A percentile compares a stretch with the other conserved stretches of the same genome.
Conservation (phyloP, 192 early-diverging fungal genomes). For the Physocladia obscura region DNA sequence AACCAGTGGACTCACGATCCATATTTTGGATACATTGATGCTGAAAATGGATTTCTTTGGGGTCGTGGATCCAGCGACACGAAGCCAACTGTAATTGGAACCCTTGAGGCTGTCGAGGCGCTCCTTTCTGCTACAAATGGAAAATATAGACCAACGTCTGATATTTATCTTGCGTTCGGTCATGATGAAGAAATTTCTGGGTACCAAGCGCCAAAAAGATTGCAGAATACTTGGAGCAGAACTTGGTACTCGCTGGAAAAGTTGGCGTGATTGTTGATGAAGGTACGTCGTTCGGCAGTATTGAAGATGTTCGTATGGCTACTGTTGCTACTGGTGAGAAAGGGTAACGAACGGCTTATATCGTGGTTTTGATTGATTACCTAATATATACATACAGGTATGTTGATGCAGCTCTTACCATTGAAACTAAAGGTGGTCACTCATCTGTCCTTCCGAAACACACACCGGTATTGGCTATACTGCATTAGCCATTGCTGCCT, state of each 20-base stretch:
- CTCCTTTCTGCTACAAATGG: constrained; percentile 26
- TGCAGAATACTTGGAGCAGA: constrained; percentile 6
- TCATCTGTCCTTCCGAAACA: constrained; percentile 38
- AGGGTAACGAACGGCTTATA: too few species aligned
- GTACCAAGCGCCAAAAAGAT: constrained; percentile 11
- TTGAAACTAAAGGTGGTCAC: constrained; percentile 36
- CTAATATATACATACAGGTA: too few species aligned
- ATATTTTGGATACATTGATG: constrained; percentile 22
- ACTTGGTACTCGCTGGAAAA: constrained; percentile 10
- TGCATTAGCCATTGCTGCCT: constrained; percentile 4
- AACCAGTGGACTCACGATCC: constrained; percentile 42
- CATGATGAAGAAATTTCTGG: constrained; percentile 47
- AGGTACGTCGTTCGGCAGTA: constrained; percentile 20
- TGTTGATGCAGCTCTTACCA: constrained; percentile 25
- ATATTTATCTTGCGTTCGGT: constrained; percentile 40
- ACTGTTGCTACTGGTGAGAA: constrained; percentile 35
- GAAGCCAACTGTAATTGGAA: constrained; percentile 5
- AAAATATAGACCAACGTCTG: constrained; percentile 19
- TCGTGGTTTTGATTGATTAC: too few species aligned
- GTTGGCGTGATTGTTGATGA: constrained; percentile 44
- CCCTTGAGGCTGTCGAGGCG: constrained; percentile 34
- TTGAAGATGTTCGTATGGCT: constrained; percentile 24
- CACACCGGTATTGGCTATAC: constrained; percentile 34
- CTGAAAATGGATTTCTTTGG: constrained; percentile 15
- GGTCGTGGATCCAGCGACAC: constrained; percentile 33